Base-by-base conservation (phyloP, 495 filamentous ascomycete genomes). In the Penicillium subrubescens region DNA sequence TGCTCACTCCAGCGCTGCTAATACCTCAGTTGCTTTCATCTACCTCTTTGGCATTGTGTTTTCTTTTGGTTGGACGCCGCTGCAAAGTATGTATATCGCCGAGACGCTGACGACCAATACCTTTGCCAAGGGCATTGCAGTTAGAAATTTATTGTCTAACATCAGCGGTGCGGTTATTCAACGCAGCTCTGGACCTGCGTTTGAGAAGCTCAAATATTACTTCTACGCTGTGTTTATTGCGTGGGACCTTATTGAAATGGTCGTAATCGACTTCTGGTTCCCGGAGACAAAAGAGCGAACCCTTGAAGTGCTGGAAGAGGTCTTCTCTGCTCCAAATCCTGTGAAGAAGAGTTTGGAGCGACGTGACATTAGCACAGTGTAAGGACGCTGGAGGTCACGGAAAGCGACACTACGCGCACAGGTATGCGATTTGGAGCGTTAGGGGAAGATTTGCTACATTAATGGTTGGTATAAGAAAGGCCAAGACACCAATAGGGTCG, bases 221-320 rank as follows among this genome's bases (percentile, higher is more conserved):
- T 82, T 90, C 57, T 89, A 90, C 67, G 84, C 89, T 69, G 77
- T 88, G 10, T 86, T 88, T 67, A 79, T 86, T 39, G 79, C 82
- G 60, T 89, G 86, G 86, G 79, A 85, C 58, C 64, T 83, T 14
- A 65, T 87, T 31, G 81, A 87, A 62, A 75, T 73, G 44, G 67
- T 71, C 5, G 60, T 85, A 3, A 88, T 91, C 57, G 90, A 83
- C 71, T 87, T 88, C 65, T 85, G 84, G 67, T 88, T 87, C 71
- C 82, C 86, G 1, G 89, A 91, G 72, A 91, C 88, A 6, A 82
- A 83, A 33, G 85, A 85, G n/a, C 83, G 84, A 54, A 89, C 88
- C 8, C 82, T 91, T 39, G 89, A 91, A 70, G 87, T 90, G 73
- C 75, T 91, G n/a, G 81, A 81, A 52, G 85, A 87, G 71, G 83